Evolutionary conservation across 192 early-diverging fungal species (phyloP), one percentile per base, ranked within the genome.

Genomic region (Coemansia pectinata): DNA sequence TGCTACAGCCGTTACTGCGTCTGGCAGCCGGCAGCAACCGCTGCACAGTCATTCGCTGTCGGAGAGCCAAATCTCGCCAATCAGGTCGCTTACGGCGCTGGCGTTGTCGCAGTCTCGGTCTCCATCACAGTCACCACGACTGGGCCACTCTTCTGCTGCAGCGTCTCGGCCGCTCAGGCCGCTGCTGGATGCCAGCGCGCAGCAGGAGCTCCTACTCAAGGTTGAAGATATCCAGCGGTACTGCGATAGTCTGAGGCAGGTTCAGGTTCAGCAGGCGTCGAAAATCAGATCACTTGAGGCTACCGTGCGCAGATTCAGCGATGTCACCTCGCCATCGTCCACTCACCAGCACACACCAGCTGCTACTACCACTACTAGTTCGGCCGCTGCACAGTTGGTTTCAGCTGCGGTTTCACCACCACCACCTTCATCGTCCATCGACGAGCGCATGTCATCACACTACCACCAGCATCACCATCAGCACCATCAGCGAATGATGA

Each of bases 1-100:
- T 27, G 27, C 27, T 27, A 27, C 27, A 27, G 27, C 27, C 2
- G 27, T 12, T 55, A 57, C 53, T 57, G 29, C 31, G 53, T 11
- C 53, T 31, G 53, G 53, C 29, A n/a, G 53, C 31, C 25, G 53
- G 8, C 53, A 17, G 53, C 70, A 21, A 31, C 36, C 33, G 31
- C 42, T 63, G 19, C 75, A 68, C 31, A 17, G 61, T 3, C 69
- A 62, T 47, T 60, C 70, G 12, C 42, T 68, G 27, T 69, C 73
- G 0, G 69, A 70, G 10, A 63, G 64, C 23, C 73, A 75, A 3
- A 64, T 72, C 9, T 70, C 62, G 31, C 73, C 78, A 40, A 80
- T 80, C 33, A 67, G 73, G 31, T 80, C 78, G 19, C 47, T 75
- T n/a, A 75, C 78, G 11, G 70, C 69, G 38, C 70, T 80, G 45